Conservation (phyloP, 495 filamentous ascomycete genomes). For the Acidiella bohemica region DNA sequence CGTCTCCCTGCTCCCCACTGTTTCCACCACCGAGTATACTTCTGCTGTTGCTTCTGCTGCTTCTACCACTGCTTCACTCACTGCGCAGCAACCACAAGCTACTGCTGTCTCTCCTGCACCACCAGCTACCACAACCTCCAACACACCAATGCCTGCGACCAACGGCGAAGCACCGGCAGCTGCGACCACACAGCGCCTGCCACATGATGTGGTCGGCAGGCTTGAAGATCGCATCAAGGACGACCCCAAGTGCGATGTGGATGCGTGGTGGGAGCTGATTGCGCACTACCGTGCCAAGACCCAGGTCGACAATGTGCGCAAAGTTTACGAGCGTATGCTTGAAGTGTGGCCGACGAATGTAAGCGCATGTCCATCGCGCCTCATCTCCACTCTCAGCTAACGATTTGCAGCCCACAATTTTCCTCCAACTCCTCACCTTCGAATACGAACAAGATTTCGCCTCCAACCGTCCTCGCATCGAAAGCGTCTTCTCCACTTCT, state of each 20-base stretch:
- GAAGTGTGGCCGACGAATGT: conserved; percentile 79
- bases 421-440: conserved; percentile 55
- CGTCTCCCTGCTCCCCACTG: conserved; percentile 26
- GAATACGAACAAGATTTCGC: conserved; percentile 70
- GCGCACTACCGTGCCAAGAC: conserved; percentile 68
- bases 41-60: conserved; percentile 14
- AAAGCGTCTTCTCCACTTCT: conserved; percentile 65
- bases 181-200: conserved; percentile 39
- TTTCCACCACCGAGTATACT: conserved; percentile 34
- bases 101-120: conserved; percentile 10
- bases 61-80: conserved; percentile 11
- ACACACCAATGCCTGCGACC: conserved; percentile 14
- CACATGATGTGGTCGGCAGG: conserved; percentile 67
- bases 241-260: conserved; percentile 79
- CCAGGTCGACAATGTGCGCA: conserved; percentile 67
- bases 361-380: conserved; percentile 32
- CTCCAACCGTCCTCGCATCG: too few relatives aligned
- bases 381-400: not conserved
- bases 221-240: conserved; percentile 82
- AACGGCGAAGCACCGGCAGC: not conserved
- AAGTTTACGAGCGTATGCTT: conserved; percentile 73
- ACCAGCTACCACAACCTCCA: conserved; percentile 9
- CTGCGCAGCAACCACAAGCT: conserved; percentile 1
- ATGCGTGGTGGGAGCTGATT: conserved; percentile 80
- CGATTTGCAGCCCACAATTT: conserved; percentile 1